phyloP scores from a whole-genome alignment of 2,329 filamentous ascomycete species.

The Trichoderma brevicompactum region DNA sequence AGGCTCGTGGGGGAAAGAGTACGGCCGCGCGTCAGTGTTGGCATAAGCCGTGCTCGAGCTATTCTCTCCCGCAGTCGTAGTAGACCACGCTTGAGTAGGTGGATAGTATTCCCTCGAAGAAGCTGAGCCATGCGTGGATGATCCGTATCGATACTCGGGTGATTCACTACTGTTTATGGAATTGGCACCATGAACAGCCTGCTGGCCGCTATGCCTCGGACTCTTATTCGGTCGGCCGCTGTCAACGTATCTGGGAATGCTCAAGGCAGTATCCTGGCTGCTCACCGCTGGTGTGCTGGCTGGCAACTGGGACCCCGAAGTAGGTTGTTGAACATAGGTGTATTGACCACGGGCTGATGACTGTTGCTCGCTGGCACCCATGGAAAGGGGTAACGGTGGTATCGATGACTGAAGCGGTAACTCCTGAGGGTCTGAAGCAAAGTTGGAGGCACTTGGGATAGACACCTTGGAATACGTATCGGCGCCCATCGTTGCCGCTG shows the following conservation, averaged over 20 bases:
- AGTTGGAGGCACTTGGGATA: conserved; percentile 53
- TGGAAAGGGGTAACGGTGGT: conserved; percentile 57
- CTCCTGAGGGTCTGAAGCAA: conserved; percentile 57
- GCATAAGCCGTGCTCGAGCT: conserved; percentile 52
- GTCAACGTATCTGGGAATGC: conserved; percentile 62
- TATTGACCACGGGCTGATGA: conserved; percentile 57
- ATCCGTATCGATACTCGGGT: conserved; percentile 62
- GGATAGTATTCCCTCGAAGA: conserved; percentile 59
- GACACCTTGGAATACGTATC: conserved; percentile 60
- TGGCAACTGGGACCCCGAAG: conserved; percentile 57
- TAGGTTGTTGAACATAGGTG: conserved; percentile 57
- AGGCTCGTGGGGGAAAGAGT: conserved; percentile 53
- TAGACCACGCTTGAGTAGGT: conserved; percentile 56
- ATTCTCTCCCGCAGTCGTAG: conserved; percentile 54
- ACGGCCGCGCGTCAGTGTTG: conserved; percentile 52
- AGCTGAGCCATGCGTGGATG: conserved; percentile 39
- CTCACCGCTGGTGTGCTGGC: conserved; percentile 43
- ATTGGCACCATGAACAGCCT: conserved; percentile 56
- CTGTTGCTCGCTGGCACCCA: conserved; percentile 54
- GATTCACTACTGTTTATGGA: conserved; percentile 55
- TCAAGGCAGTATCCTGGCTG: conserved; percentile 52
- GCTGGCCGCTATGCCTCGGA: conserved; percentile 58
- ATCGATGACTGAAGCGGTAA: conserved; percentile 59
- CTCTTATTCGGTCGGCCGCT: conserved; percentile 61
- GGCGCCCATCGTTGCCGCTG: conserved; percentile 54